These are phyloP conservation scores for Trichoderma virens DNA, from an alignment of 495 filamentous ascomycete genomes.

Conservation along the genomic window DNA sequence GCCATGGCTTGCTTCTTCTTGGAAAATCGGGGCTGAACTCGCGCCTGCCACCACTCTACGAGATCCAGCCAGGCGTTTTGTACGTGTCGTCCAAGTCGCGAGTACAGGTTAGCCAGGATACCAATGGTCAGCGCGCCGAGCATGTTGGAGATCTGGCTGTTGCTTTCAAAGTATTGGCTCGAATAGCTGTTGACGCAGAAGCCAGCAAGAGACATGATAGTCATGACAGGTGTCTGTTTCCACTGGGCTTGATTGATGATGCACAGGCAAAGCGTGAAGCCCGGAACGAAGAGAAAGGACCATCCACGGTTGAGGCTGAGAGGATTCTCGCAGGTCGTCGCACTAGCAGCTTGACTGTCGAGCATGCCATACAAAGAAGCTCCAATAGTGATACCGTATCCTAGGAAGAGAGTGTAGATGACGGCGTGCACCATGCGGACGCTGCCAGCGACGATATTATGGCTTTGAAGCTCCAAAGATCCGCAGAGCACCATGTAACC, in stretches of 20 bases:
- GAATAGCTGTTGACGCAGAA: slow-evolving; percentile 83
- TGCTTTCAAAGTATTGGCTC: slow-evolving; percentile 59
- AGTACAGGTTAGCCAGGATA: slow-evolving; percentile 80
- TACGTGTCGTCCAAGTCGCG: slow-evolving; percentile 51
- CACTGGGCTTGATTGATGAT: slow-evolving; percentile 85
- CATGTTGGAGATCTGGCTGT: slow-evolving; percentile 76
- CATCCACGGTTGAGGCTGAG: slow-evolving; percentile 47
- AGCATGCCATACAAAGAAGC: slow-evolving; percentile 82
- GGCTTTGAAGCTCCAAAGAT: slow-evolving; percentile 79
- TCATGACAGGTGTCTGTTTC: slow-evolving; percentile 80
- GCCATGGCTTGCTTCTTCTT: neutral
- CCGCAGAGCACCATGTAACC: slow-evolving; percentile 64
- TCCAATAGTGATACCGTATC: slow-evolving; percentile 95
- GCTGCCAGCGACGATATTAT: slow-evolving; percentile 78
- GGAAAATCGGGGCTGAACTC: slow-evolving; percentile 18
- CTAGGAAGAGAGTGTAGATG: slow-evolving; percentile 90
- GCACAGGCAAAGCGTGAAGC: slow-evolving; percentile 76
- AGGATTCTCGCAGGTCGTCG: slow-evolving; percentile 59
- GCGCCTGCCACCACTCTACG: slow-evolving; percentile 19
- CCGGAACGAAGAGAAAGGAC: slow-evolving; percentile 66
- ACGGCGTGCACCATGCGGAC: slow-evolving; percentile 95
- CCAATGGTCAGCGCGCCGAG: slow-evolving; percentile 83
- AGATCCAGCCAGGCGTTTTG: slow-evolving; percentile 25
- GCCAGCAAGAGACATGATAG: slow-evolving; percentile 74
- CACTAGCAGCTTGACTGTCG: slow-evolving; percentile 64